These are phyloP conservation scores for Eucalyptus tenuipes DNA, from an alignment of 345 rosid genomes.

Conservation along the genomic window DNA sequence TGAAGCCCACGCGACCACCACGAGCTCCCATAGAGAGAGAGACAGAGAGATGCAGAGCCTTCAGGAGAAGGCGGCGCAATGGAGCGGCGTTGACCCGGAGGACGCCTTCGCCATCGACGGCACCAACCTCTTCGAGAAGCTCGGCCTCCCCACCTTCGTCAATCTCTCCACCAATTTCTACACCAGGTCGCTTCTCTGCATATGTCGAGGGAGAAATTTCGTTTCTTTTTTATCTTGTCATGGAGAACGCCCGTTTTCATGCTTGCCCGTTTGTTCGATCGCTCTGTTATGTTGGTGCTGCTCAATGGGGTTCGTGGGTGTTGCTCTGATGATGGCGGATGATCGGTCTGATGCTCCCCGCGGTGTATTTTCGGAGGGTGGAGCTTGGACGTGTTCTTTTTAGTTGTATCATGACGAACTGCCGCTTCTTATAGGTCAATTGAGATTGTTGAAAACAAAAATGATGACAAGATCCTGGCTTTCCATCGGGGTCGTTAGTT, in stretches of 20 bases:
- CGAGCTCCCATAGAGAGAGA: not conserved
- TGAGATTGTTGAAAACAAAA: not conserved
- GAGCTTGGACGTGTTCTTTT: not conserved
- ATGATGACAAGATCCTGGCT: not conserved
- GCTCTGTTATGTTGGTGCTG: not conserved
- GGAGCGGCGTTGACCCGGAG: constrained; percentile 69
- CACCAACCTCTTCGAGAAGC: constrained; percentile 58
- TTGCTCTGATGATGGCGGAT: not conserved
- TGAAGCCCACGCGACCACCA: not conserved
- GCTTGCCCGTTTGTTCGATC: not conserved
- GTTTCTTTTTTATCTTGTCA: not conserved
- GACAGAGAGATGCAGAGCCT: constrained; percentile 48
- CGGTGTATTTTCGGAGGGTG: not conserved
- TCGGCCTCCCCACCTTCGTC: constrained; percentile 76
- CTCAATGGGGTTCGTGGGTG: not conserved
- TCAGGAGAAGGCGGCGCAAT: constrained; percentile 70
- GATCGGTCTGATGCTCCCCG: not conserved
- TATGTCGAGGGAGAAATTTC: not conserved
- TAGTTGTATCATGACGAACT: not conserved
- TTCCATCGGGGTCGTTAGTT: not conserved
- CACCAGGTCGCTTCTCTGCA: constrained; percentile 31
- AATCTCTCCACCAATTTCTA: constrained; percentile 89
- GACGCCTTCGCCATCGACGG: constrained; percentile 80
- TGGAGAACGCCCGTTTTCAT: not conserved
- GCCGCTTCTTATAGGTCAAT: not conserved